Percentiles rank a stretch among this genome's conserved stretches.
phyloP scores from a whole-genome alignment of 129 eudicot genomes.

The Cynara cardunculus region DNA sequence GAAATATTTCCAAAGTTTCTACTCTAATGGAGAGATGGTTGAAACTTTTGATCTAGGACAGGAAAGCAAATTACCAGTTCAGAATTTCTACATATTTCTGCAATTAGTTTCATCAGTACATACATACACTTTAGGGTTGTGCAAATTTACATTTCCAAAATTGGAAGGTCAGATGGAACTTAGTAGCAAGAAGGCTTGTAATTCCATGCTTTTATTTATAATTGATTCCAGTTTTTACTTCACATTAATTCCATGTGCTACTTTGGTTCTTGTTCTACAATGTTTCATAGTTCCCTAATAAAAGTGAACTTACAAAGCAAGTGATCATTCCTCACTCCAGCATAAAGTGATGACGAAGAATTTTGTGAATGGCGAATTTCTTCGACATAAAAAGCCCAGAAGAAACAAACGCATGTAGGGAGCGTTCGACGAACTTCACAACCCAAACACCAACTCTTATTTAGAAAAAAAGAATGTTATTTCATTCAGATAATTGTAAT shows the following conservation, averaged over 20 bases:
- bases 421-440: not conserved
- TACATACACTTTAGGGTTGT: not conserved
- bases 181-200: not conserved
- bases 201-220: not conserved
- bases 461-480: not conserved
- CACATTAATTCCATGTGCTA: no score
- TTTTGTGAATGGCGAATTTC: not conserved
- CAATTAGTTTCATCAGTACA: not conserved
- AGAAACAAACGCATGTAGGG: not conserved
- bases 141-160: not conserved
- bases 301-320: not conserved
- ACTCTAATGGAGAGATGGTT: no score
- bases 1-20: no score
- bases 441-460: not conserved
- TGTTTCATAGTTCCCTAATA: not conserved
- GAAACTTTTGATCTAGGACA: not conserved
- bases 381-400: not conserved
- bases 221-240: not conserved
- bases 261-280: not conserved
- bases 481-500: not conserved
- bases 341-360: not conserved
- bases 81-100: not conserved
- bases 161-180: not conserved
- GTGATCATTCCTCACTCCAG: not conserved
- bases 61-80: not conserved